Evolutionary conservation across 495 filamentous ascomycete species (phyloP).

Genomic region (Glarea lozoyensis): DNA sequence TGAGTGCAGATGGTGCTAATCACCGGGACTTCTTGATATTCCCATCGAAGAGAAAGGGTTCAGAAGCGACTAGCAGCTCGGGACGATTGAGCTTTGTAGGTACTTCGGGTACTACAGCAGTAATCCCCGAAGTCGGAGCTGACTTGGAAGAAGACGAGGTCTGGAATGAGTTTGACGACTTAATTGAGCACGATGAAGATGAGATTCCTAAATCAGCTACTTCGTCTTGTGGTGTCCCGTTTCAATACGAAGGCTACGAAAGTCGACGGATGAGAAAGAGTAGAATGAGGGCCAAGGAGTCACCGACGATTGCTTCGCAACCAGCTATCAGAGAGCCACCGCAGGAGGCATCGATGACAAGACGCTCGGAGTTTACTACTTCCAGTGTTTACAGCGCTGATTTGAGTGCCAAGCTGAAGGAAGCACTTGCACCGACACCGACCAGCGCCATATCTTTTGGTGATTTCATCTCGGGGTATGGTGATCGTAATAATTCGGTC

Average conservation of each 20-base stretch:
- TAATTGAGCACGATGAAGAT: constrained; percentile 52
- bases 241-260: constrained; percentile 33
- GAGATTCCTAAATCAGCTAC: constrained; percentile 40
- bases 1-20: constrained; percentile 2
- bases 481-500: constrained; percentile 33
- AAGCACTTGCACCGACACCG: constrained; percentile 32
- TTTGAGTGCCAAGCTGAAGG: constrained; percentile 35
- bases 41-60: constrained; percentile 60
- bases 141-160: constrained; percentile 74
- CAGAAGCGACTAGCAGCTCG: constrained; percentile 59
- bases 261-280: constrained; percentile 22
- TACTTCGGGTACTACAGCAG: constrained; percentile 35
- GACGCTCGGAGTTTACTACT: constrained; percentile 8
- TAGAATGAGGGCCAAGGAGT: constrained; percentile 21
- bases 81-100: constrained; percentile 32
- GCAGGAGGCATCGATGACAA: neutral
- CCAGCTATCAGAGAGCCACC: constrained; percentile 5
- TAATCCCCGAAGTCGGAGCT: constrained; percentile 47
- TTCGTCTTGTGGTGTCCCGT: constrained; percentile 34
- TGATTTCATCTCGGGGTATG: constrained; percentile 43
- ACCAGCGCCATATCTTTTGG: constrained; percentile 43
- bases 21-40: constrained; percentile 54
- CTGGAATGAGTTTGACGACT: constrained; percentile 88
- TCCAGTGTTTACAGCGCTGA: constrained; percentile 33
- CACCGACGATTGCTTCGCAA: constrained; percentile 6